Conservation (phyloP, 495 filamentous ascomycete species). For the Neurospora tetrasperma region DNA sequence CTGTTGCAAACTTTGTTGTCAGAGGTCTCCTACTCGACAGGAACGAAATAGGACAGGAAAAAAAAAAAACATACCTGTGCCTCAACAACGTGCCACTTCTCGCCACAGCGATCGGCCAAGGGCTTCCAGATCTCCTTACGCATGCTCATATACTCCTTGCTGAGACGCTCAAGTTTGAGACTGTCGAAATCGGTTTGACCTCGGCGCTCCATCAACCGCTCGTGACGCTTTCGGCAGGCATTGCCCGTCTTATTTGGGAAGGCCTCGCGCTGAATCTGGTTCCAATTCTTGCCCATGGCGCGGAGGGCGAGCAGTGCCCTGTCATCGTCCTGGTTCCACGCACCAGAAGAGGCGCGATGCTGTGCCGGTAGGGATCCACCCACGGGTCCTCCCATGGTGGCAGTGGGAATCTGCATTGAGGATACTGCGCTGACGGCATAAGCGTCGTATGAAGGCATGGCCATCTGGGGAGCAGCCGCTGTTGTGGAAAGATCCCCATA, state of each 20-base stretch:
- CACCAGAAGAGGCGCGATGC: slow-evolving; percentile 42
- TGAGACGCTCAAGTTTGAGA: slow-evolving; percentile 52
- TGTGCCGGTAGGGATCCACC: slow-evolving; percentile 24
- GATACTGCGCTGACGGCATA: slow-evolving; percentile 26
- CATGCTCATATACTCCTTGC: slow-evolving; percentile 56
- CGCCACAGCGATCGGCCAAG: slow-evolving; percentile 49
- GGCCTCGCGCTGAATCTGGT: slow-evolving; percentile 54
- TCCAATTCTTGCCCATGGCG: slow-evolving; percentile 59
- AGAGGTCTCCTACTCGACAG: too few relatives aligned
- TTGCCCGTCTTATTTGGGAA: slow-evolving; percentile 68
- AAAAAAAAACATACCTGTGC: slow-evolving; percentile 34
- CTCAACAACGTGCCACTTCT: slow-evolving; percentile 64
- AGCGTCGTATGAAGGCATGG: slow-evolving; percentile 27
- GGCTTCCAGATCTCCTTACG: slow-evolving; percentile 63
- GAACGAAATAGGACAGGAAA: too few relatives aligned
- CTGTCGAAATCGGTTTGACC: slow-evolving; percentile 59
- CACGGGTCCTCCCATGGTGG: slow-evolving; percentile 24
- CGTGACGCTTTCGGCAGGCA: slow-evolving; percentile 69
- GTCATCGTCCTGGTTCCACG: slow-evolving; percentile 58
- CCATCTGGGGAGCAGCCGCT: slow-evolving; percentile 10
- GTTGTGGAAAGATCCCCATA: slow-evolving; percentile 20
- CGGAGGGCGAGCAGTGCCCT: slow-evolving; percentile 50
- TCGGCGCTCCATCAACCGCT: slow-evolving; percentile 58
- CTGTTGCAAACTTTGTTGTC: slow-evolving; percentile 15
- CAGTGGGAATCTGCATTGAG: slow-evolving; percentile 23